These are phyloP conservation scores for Wallacemonas sp. DNA, from an alignment of 208 protist species.

Conservation along the genomic window DNA sequence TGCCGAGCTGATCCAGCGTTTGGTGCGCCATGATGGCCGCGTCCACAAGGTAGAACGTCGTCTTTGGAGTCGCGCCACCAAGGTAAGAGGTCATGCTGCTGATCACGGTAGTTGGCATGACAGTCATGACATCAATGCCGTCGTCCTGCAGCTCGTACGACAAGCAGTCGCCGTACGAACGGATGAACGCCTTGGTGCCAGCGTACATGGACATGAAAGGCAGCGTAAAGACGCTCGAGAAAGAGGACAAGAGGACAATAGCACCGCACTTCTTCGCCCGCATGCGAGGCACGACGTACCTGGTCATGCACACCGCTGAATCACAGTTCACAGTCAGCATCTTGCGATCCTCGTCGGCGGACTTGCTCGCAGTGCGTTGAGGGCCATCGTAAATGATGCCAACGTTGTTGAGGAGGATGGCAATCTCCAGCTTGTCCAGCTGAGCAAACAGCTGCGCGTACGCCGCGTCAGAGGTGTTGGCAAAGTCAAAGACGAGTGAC, in stretches of 20 bases:
- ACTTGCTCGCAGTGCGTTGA: slow-evolving; percentile 55
- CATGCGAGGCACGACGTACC: slow-evolving; percentile 43
- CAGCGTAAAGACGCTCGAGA: slow-evolving; percentile 37
- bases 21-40: slow-evolving; percentile 35
- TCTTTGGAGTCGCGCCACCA: slow-evolving; percentile 20
- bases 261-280: slow-evolving; percentile 33
- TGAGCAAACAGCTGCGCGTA: slow-evolving; percentile 41
- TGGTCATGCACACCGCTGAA: slow-evolving; percentile 55
- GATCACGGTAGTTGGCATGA: slow-evolving; percentile 46
- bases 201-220: slow-evolving; percentile 63
- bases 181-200: slow-evolving; percentile 64
- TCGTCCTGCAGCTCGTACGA: slow-evolving; percentile 35
- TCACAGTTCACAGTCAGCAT: slow-evolving; percentile 77
- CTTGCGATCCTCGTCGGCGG: slow-evolving; percentile 23
- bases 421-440: slow-evolving; percentile 27
- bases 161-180: slow-evolving; percentile 40
- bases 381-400: slow-evolving; percentile 75
- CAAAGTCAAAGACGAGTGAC: slow-evolving; percentile 65
- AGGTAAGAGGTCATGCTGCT: slow-evolving; percentile 37
- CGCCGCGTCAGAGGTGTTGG: slow-evolving; percentile 21
- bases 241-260: slow-evolving; percentile 56
- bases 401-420: slow-evolving; percentile 80
- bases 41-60: slow-evolving; percentile 36
- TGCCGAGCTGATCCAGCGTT: slow-evolving; percentile 38
- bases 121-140: slow-evolving; percentile 38